Percentiles rank a stretch among this genome's conserved stretches.
Conservation (phyloP, 345 rosid genomes). For the Sonneratia alba region DNA sequence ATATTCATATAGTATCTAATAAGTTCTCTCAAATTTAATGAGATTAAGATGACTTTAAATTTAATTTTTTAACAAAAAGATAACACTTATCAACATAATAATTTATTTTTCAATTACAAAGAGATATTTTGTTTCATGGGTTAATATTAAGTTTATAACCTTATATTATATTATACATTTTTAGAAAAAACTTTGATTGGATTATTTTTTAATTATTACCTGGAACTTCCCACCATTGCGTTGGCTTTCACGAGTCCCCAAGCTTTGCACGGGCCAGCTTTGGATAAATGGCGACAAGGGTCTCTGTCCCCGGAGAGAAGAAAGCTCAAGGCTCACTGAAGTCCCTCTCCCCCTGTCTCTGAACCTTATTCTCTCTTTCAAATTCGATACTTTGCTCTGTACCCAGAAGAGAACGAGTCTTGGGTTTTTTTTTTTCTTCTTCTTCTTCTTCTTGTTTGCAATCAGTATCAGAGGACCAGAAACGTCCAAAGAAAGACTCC, state of each 20-base stretch:
- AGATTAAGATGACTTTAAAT: no score
- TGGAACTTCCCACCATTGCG: conserved; percentile 8
- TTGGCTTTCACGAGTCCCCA: conserved; percentile 16
- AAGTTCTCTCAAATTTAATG: no score
- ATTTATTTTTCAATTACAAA: no score
- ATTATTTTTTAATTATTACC: no score
- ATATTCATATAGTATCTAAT: no score
- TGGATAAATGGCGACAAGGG: background rate
- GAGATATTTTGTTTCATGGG: no score
- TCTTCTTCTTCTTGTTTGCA: background rate
- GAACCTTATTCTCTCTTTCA: conserved; percentile 40
- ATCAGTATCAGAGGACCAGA: background rate
- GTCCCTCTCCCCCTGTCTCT: conserved; percentile 5
- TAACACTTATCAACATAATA: no score
- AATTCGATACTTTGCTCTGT: conserved; percentile 42
- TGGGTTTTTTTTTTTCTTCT: background rate
- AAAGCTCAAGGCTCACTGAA: conserved; percentile 11
- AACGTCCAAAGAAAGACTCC: background rate
- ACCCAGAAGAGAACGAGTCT: background rate
- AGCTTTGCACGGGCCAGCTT: conserved; percentile 15
- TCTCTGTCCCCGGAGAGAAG: background rate
- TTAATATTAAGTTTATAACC: no score
- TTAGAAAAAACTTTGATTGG: no score
- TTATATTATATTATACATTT: no score
- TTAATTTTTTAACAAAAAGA: no score